Evolutionary conservation across 768 basidiomycete species (phyloP), one percentile per base, ranked within the genome.

Genomic region (Suillus subluteus): DNA sequence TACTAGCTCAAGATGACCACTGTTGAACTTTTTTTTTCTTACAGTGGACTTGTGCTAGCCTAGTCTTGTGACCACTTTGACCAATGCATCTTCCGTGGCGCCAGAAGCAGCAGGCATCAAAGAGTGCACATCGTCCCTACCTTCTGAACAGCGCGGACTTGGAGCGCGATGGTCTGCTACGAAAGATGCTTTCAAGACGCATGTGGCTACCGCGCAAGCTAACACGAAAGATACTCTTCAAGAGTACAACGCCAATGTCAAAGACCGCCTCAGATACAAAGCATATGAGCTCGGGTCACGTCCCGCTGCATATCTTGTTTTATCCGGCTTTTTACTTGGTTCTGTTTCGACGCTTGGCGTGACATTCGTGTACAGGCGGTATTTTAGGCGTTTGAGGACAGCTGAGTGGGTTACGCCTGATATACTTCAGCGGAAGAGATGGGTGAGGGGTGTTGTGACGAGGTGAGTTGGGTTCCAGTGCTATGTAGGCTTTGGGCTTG

Each of bases 371-470:
- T 87, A 87, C 72, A 71, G 72, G 30, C 82, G 88, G 30, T 87
- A 83, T 74, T 84, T 86, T 41, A 82, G 81, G 62, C 81, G 95
- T 18, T 83, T 95, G 40, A 79, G 75, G 44, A 91, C 85, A 67
- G 82, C 83, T 37, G 89, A 91, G 23, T 92, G 88, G 84, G 80
- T 96, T 41, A 90, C 90, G 0, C 88, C 90, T 0, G 79, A 85
- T 62, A 76, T 88, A 50, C 77, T 95, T 54, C 76, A 77, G 35
- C 81, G 83, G 67, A 84, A 82, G 61, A 82, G 87, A 38, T 92
- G 91, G 89, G 79, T 97, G 43, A 89, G 86, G 66, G 96, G 96
- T 4, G 79, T 88, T 6, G 95, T 96, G 37, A 95, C 94, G 3
- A 89, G 84, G 94, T 92, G 71, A 69, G 83, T 74, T 6, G 21